These are phyloP conservation scores for Aspergillus quadricinctus DNA, from an alignment of 2,329 filamentous ascomycete species.

Conservation along the genomic window DNA sequence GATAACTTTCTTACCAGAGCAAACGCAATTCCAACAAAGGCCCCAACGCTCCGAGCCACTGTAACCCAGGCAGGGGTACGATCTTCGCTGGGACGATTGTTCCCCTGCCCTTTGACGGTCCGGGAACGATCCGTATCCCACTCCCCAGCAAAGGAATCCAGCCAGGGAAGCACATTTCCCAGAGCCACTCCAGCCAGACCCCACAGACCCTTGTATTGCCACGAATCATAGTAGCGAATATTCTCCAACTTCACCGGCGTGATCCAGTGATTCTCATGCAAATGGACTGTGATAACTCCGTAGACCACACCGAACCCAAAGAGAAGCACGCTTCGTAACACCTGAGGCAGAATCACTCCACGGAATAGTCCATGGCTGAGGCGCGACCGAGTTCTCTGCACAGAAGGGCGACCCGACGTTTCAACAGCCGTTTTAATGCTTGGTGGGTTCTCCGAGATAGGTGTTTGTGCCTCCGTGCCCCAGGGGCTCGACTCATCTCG, in stretches of 20 bases:
- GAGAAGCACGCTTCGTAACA: conserved; percentile 59
- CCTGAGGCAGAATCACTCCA: conserved; percentile 50
- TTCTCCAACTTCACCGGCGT: conserved; percentile 58
- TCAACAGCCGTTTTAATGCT: conserved; percentile 36
- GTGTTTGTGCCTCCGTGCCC: conserved; percentile 72
- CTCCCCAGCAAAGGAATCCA: conserved; percentile 71
- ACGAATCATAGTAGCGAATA: conserved; percentile 49
- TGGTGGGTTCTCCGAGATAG: conserved; percentile 42
- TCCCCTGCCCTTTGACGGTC: conserved; percentile 21
- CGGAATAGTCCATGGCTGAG: conserved; percentile 36
- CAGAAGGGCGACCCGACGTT: conserved; percentile 20
- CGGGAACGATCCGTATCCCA: conserved; percentile 37
- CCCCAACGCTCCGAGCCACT: conserved; percentile 64
- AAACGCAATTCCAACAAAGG: conserved; percentile 70
- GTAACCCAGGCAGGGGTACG: conserved; percentile 60
- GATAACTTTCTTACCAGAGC: conserved; percentile 66
- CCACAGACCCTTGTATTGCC: conserved; percentile 75
- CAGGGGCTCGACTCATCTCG: conserved; percentile 66
- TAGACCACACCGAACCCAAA: conserved; percentile 79
- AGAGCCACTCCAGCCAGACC: conserved; percentile 72
- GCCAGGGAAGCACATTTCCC: conserved; percentile 76
- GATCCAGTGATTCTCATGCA: conserved; percentile 66
- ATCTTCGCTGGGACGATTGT: conserved; percentile 26
- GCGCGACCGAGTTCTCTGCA: conserved; percentile 31
- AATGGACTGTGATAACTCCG: conserved; percentile 72